Base-by-base conservation (phyloP, 345 rosid genomes). In the Salix dunnii region DNA sequence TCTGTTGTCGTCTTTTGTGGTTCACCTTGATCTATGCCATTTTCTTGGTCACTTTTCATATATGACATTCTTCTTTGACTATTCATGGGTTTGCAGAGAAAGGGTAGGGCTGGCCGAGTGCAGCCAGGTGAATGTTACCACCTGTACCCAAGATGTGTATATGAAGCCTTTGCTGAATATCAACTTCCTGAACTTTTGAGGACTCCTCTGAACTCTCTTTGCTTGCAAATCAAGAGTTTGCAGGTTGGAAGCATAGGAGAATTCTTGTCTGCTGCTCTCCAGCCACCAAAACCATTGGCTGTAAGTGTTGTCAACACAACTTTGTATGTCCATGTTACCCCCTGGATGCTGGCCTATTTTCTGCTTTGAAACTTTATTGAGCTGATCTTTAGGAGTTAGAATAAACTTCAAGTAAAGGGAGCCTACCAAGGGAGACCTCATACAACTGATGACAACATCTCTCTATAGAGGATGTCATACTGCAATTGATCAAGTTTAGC, bases 161-260 rank as follows among this genome's bases (percentile, higher is more conserved):
- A 91, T 84, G 98, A 92, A 58, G 97, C 99, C 76, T 96, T 96
- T 84, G 84, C 97, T 42, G 97, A 96, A 75, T 93, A 93, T 88
- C 98, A 96, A 85, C 98, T 96, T 83, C 99, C 98, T 12, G 99
- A 96, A 76, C 98, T 96, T 82, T 79, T 96, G 89, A 89, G 99
- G 84, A 96, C 98, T 87, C 99, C 99, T 49, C 83, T 96, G 78
- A 93, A 96, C 84, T 96, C 99, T 82, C 99, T 96, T 73, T 96
- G 99, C 89, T 84, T 96, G 94, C 99, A 93, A 90, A 96, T 96
- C 77, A 96, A 96, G 86, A 91, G 98, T 80, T 86, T 96, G 84
- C 97, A 86, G 85, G 95, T 93, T 75, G 95, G 82, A 72, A 91
- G 96, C 72, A 92, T 93, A 63, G 99, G 89, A 70, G 99, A 88